A percentile compares a stretch with the other conserved stretches of the same genome.
Evolutionary conservation across 306 rosid species (phyloP).

Genomic region (Dalbergia oliveri): DNA sequence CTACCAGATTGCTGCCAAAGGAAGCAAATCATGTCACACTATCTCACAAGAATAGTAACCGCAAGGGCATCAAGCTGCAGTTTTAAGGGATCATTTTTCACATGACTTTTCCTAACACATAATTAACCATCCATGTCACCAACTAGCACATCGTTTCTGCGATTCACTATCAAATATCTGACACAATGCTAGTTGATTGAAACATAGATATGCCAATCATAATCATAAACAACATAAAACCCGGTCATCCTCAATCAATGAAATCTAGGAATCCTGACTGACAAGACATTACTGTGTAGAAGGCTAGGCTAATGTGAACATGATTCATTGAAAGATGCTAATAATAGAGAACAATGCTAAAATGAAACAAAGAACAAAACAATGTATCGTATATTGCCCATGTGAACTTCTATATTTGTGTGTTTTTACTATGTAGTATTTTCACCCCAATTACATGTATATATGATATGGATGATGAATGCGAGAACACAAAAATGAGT

Average conservation of each 20-base stretch:
- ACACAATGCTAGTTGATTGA: not conserved
- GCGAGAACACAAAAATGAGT: not conserved
- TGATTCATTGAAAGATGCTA: not conserved
- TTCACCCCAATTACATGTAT: not conserved
- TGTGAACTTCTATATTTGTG: not conserved
- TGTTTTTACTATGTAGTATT: not conserved
- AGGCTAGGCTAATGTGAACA: slow-evolving; percentile 5
- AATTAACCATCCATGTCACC: not conserved
- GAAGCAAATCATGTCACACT: slow-evolving; percentile 14
- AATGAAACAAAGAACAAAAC: not conserved
- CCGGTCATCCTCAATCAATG: slow-evolving; percentile 9
- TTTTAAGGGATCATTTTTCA: not conserved
- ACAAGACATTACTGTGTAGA: not conserved
- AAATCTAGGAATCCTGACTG: slow-evolving; percentile 12
- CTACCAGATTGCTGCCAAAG: not conserved
- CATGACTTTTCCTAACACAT: not conserved
- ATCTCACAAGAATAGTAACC: not conserved
- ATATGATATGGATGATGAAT: not conserved
- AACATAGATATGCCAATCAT: slow-evolving; percentile 15
- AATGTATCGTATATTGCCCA: not conserved
- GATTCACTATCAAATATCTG: slow-evolving; percentile 35
- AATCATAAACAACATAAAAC: not conserved
- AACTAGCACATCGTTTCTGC: not conserved
- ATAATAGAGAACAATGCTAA: not conserved
- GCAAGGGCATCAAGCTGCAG: not conserved